Conservation (phyloP, 768 basidiomycete species). For the Kwoniella mangroviensis region DNA sequence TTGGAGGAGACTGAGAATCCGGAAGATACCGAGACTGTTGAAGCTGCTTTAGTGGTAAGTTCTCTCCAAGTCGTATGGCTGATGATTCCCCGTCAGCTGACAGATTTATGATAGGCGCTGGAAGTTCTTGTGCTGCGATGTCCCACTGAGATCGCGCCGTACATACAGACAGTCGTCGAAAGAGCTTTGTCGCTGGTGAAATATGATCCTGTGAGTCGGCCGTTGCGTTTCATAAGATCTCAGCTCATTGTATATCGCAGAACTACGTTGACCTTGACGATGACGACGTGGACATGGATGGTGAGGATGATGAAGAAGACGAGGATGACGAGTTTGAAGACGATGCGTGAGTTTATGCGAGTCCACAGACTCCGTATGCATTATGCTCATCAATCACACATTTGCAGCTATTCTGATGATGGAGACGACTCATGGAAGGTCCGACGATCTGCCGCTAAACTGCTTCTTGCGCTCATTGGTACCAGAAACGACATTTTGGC, state of each 20-base stretch:
- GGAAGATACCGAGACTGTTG: slow-evolving; percentile 47
- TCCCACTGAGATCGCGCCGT: slow-evolving; percentile 78
- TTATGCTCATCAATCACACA: not conserved
- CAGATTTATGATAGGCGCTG: slow-evolving; percentile 65
- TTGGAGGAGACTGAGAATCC: slow-evolving; percentile 39
- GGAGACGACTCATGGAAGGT: slow-evolving; percentile 99
- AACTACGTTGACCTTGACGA: slow-evolving; percentile 72
- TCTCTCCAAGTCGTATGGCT: not conserved
- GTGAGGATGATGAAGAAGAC: slow-evolving; percentile 65
- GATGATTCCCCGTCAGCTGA: not conserved
- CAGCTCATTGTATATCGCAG: slow-evolving; percentile 54
- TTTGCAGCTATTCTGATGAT: slow-evolving; percentile 85
- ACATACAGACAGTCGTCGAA: slow-evolving; percentile 70
- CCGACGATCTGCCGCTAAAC: slow-evolving; percentile 87
- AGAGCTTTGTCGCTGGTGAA: slow-evolving; percentile 79
- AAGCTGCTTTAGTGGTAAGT: slow-evolving; percentile 47
- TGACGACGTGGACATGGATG: slow-evolving; percentile 67
- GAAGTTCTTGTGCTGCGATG: slow-evolving; percentile 83
- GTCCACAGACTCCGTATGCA: too few species aligned
- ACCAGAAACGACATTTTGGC: slow-evolving; percentile 87
- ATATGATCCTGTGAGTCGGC: slow-evolving; percentile 78
- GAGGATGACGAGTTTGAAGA: slow-evolving; percentile 81
- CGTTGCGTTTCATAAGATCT: slow-evolving; percentile 1
- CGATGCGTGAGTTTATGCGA: slow-evolving; percentile 77
- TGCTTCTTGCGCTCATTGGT: slow-evolving; percentile 79